Percentiles rank a stretch among this genome's conserved stretches.
These are phyloP conservation scores for Sergeia podlipaevii DNA, from an alignment of 208 protist genomes.

Conservation along the genomic window DNA sequence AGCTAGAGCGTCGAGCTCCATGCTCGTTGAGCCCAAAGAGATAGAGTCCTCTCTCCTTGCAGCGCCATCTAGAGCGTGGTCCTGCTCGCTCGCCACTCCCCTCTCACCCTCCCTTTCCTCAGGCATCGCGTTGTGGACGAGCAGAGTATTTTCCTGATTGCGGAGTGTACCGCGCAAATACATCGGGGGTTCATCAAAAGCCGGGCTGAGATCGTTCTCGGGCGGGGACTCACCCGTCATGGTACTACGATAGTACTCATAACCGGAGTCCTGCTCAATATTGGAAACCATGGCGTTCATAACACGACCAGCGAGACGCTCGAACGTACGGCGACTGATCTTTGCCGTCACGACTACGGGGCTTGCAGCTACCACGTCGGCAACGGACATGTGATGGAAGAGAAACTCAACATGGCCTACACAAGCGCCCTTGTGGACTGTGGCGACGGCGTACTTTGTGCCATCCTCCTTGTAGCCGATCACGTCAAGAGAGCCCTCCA, in stretches of 20 bases:
- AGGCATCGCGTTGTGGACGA: slow-evolving; percentile 4
- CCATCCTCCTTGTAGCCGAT: slow-evolving; percentile 19
- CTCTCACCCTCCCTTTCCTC: neutral
- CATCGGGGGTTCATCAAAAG: slow-evolving; percentile 33
- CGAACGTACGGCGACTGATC: slow-evolving; percentile 64
- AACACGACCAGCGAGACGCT: slow-evolving; percentile 32
- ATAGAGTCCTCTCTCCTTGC: too few species aligned
- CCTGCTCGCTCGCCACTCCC: neutral
- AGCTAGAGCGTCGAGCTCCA: too few species aligned
- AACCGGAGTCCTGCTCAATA: slow-evolving; percentile 37
- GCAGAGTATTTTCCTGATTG: slow-evolving; percentile 18
- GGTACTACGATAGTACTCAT: slow-evolving; percentile 37
- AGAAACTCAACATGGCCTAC: slow-evolving; percentile 75
- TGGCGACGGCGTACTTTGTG: slow-evolving; percentile 28
- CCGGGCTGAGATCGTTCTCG: slow-evolving; percentile 26
- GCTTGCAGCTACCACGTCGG: slow-evolving; percentile 41
- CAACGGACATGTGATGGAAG: slow-evolving; percentile 59
- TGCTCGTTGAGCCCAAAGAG: too few species aligned
- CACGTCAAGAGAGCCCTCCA: slow-evolving; percentile 60
- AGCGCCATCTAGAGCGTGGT: neutral
- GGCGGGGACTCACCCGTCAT: slow-evolving; percentile 31
- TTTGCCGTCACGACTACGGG: slow-evolving; percentile 55
- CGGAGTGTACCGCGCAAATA: slow-evolving; percentile 20
- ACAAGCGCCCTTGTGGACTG: slow-evolving; percentile 35
- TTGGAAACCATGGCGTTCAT: slow-evolving; percentile 25